Evolutionary conservation across 345 rosid species (phyloP).

Genomic region (Cardiospermum halicacabum): DNA sequence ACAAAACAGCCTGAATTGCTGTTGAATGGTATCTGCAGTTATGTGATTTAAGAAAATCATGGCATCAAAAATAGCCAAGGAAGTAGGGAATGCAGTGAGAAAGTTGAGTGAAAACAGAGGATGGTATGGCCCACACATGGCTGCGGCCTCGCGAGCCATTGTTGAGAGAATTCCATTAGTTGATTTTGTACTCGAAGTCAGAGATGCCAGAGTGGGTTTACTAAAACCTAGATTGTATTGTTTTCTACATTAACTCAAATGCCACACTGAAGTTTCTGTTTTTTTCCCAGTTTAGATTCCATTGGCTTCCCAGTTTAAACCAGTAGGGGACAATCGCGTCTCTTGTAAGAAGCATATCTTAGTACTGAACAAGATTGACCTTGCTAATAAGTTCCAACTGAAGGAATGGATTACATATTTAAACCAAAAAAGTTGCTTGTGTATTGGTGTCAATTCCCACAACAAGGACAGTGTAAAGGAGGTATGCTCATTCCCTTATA

Average conservation of each 20-base stretch:
- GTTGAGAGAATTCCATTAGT: conserved; percentile 53
- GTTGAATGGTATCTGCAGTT: too few species aligned
- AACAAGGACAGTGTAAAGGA: conserved; percentile 63
- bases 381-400: conserved; percentile 41
- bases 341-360: conserved; percentile 37
- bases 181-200: conserved; percentile 58
- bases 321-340: conserved; percentile 27
- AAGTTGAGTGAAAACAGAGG: conserved; percentile 26
- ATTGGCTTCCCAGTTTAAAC: conserved; percentile 52
- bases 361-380: conserved; percentile 78
- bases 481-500: conserved; percentile 27
- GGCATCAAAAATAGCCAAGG: conserved; percentile 23
- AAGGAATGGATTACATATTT: conserved; percentile 60
- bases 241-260: conserved; percentile 31
- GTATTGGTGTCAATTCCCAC: conserved; percentile 69
- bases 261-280: conserved; percentile 16
- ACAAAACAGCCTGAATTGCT: too few species aligned
- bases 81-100: conserved; percentile 44
- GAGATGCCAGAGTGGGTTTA: conserved; percentile 47
- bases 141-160: conserved; percentile 61
- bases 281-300: conserved; percentile 36
- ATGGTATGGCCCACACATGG: conserved; percentile 79
- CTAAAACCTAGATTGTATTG: not conserved
- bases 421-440: conserved; percentile 34
- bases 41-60: too few species aligned